Evolutionary conservation across 768 basidiomycete genomes (phyloP).

Genomic region (Lactarius quietus): DNA sequence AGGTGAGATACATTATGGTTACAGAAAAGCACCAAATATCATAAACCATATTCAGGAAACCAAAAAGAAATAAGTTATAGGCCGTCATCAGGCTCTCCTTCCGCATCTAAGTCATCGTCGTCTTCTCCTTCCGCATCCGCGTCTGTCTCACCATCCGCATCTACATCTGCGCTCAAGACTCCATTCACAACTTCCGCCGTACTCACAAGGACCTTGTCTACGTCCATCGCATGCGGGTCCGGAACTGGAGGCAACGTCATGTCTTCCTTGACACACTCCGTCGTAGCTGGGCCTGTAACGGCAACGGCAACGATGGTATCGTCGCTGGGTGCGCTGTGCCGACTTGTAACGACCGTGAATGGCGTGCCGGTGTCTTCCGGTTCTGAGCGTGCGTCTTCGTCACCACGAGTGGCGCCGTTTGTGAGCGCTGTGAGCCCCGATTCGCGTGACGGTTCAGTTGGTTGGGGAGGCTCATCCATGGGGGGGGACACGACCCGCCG

Average conservation of each 20-base stretch:
- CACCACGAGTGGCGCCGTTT: conserved; percentile 2
- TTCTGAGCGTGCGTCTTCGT: conserved; percentile 47
- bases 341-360: conserved; percentile 44
- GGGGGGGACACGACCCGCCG: conserved; percentile 33
- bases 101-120: conserved; percentile 34
- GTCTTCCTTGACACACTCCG: conserved; percentile 7
- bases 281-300: conserved; percentile 1
- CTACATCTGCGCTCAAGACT: conserved; percentile 25
- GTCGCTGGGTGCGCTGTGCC: conserved; percentile 56
- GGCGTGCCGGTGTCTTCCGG: conserved; percentile 46
- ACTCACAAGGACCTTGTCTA: conserved; percentile 28
- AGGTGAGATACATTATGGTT: conserved; percentile 19
- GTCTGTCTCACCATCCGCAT: conserved; percentile 42
- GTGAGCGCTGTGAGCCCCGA: conserved; percentile 2
- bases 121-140: conserved; percentile 41
- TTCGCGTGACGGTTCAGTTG: conserved; percentile 16
- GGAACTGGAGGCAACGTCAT: conserved; percentile 8
- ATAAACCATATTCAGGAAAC: conserved; percentile 17
- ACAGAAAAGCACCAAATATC: conserved; percentile 19
- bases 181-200: background rate
- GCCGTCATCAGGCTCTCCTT: conserved; percentile 33
- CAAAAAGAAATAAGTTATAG: conserved; percentile 23
- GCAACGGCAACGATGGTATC: conserved; percentile 47
- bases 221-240: conserved; percentile 15
- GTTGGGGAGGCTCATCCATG: conserved; percentile 22